Evolutionary conservation across 768 basidiomycete genomes (phyloP), one percentile per base, ranked within the genome.

Genomic region (Cystobasidium ongulense): DNA sequence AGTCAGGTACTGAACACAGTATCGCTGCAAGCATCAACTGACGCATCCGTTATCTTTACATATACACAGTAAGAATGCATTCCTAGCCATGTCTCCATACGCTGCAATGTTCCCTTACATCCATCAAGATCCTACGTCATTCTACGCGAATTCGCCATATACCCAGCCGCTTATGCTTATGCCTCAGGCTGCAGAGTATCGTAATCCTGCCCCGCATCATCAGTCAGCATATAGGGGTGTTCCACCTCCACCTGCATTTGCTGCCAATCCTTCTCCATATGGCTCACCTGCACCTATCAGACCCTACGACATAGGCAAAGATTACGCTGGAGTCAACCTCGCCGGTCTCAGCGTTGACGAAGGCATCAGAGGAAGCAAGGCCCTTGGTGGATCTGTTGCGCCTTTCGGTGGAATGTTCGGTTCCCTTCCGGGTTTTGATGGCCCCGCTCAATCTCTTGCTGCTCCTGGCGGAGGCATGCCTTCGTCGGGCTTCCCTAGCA

Each of bases 121-220:
- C 33, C 76, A 78, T 4, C 78, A 79, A 75, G 76, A 78, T 68
- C 76, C 76, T 7, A 76, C 74, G 21, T 75, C 74, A 11, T 61
- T 79, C 74, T 79, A 77, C 68, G 75, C 77, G 3, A 61, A 74
- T n/a, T 79, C 78, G 27, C 77, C 78, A n/a, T 79, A 79, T 75
- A 76, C 76, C 46, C 72, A 75, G 67, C 77, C 78, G 57, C 74
- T 79, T 33, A 74, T 79, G 61, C 76, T 78, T 72, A 75, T 79
- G 21, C 78, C 78, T 8, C 53, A 25, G 17, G n/a, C 53, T 7
- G 46, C 53, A 35, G 67, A 46, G 41, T 50, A 61, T 13, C 73
- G 43, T 1, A 41, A 67, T 50, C 43, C 65, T 25, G 23, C 65
- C 10, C 23, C 65, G 17, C 29, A 25, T 10, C 39, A 29, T 7